Evolutionary conservation across 2,329 filamentous ascomycete species (phyloP), one percentile per base, ranked within the genome.

Genomic region (Monilinia vaccinii-corymbosi): DNA sequence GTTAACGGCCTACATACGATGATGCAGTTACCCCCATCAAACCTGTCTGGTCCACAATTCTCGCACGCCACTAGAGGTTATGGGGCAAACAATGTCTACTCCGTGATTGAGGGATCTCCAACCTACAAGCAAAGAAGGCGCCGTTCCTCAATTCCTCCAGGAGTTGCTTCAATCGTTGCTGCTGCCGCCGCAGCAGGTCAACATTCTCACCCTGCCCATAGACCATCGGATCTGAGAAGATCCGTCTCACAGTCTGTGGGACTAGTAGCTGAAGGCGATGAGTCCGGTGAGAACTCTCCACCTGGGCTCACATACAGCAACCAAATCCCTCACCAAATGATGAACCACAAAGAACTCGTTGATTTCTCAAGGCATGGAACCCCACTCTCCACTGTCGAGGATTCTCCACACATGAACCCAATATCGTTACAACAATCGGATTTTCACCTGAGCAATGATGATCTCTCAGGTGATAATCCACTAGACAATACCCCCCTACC

Each of bases 101-200:
- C 91, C 52, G 92, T 96, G 53, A 94, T 97, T 71, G 94, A 99
- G 77, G 94, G 94, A 52, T 99, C 94, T 32, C 94, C 94, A 14
- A 97, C 94, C 42, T 99, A 99, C 79, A 99, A 99, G 82, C 94
- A 97, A 79, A 85, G 94, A 69, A 84, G 94, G 73, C 86, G 94
- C 67, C 88, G 94, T 64, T 97, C 94, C 40, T 97, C 93, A 46
- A 91, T 97, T 64, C 91, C 93, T 28, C 87, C 89, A 14, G 84
- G 87, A 66, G 84, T 91, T 73, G 80, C 82, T 61, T 82, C 82
- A 48, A 85, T 88, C 62, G 83, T 86, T 64, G 84, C 84, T 53
- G 82, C 87, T n/a, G 78, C 81, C 25, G 74, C 78, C 38, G 76
- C 77, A 38, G 74, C 76, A 18, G 78, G 49, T 21, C 52, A 61